Base-by-base conservation (phyloP, 1,284 basidiomycete species). In the Trichosporon coremiiforme region DNA sequence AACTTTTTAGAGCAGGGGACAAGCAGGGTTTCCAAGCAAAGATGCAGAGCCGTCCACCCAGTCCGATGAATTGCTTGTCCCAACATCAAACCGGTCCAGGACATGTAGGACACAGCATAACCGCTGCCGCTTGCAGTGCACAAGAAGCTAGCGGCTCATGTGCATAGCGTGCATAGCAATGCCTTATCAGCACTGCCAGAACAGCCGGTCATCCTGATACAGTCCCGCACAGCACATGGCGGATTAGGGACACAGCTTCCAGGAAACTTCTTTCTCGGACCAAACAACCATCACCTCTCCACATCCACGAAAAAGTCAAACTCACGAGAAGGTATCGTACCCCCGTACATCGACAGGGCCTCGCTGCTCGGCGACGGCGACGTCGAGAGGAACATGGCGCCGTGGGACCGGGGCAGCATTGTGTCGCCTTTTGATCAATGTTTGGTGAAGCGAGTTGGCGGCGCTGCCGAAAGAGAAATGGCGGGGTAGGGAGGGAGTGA, bases 321-420 rank as follows among this genome's bases (percentile, higher is more conserved):
- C 65, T 66, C 45, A 66, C 65, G 65, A 29, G 65, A 66, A 17
- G 65, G n/a, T 9, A 35, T 66, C 57, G 57, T n/a, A 7, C 20
- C 13, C 15, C 29, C 57, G 65, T 66, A 66, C 31, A 55, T 29
- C 50, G 29, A 29, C 31, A 66, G 65, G 47, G 47, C 31, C 12
- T 66, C 65, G 17, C 17, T 20, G 47, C 41, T 50, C 65, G 41
- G 65, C 22, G 25, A 25, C 25, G 25, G 25, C 25, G 65, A 66
- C n/a, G 45, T 15, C 29, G 65, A 33, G 45, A 66, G 45, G 50
- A 66, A 35, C 45, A 66, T 47, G n/a, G 29, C 22, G 8, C 47
- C 65, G 5, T 50, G 31, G 6, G 65, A 66, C n/a, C 65, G 65
- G 9, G 65, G 65, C 15, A 66, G 15, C 41, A 35, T 66, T n/a